Evolutionary conservation across 495 filamentous ascomycete species (phyloP), one percentile per base, ranked within the genome.

Genomic region (Aspergillus affinis): DNA sequence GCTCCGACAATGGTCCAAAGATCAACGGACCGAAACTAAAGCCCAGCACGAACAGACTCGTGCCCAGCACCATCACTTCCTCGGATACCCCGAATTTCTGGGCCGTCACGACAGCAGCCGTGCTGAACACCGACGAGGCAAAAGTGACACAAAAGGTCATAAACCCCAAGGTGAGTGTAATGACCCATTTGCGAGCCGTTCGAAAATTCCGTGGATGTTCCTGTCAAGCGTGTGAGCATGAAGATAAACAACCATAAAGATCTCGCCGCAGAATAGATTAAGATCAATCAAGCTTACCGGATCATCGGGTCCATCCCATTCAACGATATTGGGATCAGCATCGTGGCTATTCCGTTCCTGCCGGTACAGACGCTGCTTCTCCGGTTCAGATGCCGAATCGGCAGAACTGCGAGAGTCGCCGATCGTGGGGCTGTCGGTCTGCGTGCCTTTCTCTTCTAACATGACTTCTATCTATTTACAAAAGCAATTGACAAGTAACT

Each of bases 1-100:
- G 71, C 66, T 95, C 91, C 17, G 88, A 91, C 6, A 91, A 67
- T 0, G 91, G 91, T 1, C 78, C 82, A 59, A 75, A 86, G 9
- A 84, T 53, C 0, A 80, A 59, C 0, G 82, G 83, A 18, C 81
- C 83, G 48, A 78, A 54, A 12, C 70, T 66, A 55, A 75, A 76
- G 6, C 75, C 82, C 21, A 41, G 29, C 8, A 41, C 36, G 12
- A 41, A 41, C 36, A 17, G 36, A 17, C 36, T 41, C 13, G 36
- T 41, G 6, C 29, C 29, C 29, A 32, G 29, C 6, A 32, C 4
- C 36, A 17, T 41, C 1, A 13, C 36, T 10, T 41, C 12, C 13
- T 41, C 29, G 6, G 29, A 32, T 15, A 41, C 36, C 36, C 13
- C 36, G 36, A 41, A 41, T 41, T 15, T 41, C 36, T 41, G 9